Evolutionary conservation across 2,329 filamentous ascomycete species (phyloP).

Genomic region (Stagonosporopsis rhizophila): DNA sequence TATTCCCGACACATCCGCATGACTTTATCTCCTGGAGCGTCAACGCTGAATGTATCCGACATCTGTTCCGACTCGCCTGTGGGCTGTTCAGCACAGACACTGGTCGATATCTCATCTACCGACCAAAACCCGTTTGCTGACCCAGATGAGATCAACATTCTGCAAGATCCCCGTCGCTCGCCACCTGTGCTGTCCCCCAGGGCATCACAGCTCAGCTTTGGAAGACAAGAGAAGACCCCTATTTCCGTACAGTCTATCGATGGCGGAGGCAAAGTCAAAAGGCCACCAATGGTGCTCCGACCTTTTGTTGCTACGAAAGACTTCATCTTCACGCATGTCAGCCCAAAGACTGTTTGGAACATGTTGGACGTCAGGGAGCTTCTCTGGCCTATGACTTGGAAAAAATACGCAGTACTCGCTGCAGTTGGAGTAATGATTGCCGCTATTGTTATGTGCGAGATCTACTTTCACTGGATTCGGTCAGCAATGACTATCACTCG

Average conservation of each 20-base stretch:
- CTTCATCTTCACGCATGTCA: conserved; percentile 11
- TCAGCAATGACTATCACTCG: conserved; percentile 25
- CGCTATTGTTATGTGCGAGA: conserved; percentile 20
- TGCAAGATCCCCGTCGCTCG: background rate
- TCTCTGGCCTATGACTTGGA: conserved; percentile 27
- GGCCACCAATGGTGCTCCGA: background rate
- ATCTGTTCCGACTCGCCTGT: background rate
- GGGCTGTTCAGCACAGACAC: background rate
- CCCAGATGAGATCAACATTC: background rate
- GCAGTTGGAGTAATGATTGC: conserved; percentile 16
- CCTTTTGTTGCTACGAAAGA: background rate
- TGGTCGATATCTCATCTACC: background rate
- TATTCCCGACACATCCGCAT: conserved; percentile 1
- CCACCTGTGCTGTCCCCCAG: conserved; percentile 2
- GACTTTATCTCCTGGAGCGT: background rate
- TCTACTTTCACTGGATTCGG: conserved; percentile 22
- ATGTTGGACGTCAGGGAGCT: conserved; percentile 21
- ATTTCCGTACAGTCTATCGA: background rate
- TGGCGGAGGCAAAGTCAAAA: background rate
- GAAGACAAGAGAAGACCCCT: background rate
- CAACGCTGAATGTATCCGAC: background rate
- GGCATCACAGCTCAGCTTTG: background rate
- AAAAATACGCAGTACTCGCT: conserved; percentile 22
- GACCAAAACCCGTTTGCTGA: conserved; percentile 2
- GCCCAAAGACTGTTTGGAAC: conserved; percentile 16